Conservation (phyloP, 148 eudicot species). For the Amaranthus palmeri region DNA sequence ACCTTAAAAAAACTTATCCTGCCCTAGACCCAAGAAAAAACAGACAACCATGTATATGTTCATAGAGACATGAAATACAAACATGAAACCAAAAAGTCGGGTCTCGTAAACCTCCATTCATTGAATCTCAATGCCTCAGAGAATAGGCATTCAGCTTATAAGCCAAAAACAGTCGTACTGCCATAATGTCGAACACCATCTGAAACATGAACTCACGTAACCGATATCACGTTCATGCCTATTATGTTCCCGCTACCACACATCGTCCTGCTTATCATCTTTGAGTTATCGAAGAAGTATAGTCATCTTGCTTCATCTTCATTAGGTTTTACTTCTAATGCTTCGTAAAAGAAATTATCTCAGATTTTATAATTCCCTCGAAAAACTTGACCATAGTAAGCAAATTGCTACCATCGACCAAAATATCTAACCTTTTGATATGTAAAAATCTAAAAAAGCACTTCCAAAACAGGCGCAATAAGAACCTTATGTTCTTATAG, state of each 20-base stretch:
- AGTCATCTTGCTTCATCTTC: slow-evolving; percentile 1
- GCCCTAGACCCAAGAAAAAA: neutral
- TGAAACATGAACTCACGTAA: neutral
- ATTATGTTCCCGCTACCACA: neutral
- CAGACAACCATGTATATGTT: neutral
- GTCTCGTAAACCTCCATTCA: neutral
- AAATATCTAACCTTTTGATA: neutral
- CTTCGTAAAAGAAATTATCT: slow-evolving; percentile 8
- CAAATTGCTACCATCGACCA: neutral
- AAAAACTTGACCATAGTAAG: neutral
- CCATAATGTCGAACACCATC: neutral
- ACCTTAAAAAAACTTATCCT: no score
- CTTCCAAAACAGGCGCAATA: slow-evolving; percentile 11
- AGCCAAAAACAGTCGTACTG: neutral
- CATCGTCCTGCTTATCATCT: neutral
- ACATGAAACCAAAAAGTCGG: neutral
- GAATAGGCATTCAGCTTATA: slow-evolving; percentile 7
- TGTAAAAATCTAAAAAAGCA: neutral
- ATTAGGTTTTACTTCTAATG: slow-evolving; percentile 8
- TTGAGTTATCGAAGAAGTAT: slow-evolving; percentile 13
- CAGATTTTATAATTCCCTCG: slow-evolving; percentile 8
- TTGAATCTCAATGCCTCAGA: neutral
- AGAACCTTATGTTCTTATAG: neutral
- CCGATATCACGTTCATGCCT: neutral
- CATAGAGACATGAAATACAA: neutral